Percentiles rank a stretch among this genome's conserved stretches.
Evolutionary conservation across 129 eudicot genomes (phyloP).

Genomic region (Pulicaria dysenterica): DNA sequence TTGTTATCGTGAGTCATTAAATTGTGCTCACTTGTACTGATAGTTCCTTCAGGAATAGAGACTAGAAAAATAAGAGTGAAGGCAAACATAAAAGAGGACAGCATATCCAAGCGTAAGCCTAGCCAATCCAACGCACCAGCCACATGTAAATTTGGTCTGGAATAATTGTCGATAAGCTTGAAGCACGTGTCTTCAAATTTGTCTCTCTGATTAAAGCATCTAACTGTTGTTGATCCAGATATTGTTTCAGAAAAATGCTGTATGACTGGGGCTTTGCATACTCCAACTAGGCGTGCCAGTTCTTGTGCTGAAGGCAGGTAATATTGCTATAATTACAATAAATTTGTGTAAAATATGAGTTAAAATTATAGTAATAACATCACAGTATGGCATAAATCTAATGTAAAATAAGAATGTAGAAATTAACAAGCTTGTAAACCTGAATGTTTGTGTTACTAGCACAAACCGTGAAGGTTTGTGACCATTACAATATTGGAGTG

Average conservation of each 20-base stretch:
- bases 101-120: conserved; percentile 66
- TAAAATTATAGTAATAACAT: not conserved
- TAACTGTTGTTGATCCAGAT: conserved; percentile 75
- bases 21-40: conserved; percentile 56
- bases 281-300: conserved; percentile 74
- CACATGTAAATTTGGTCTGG: conserved; percentile 73
- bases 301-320: conserved; percentile 87
- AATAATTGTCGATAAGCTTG: conserved; percentile 61
- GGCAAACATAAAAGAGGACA: conserved; percentile 59
- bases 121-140: conserved; percentile 80
- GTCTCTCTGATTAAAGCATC: conserved; percentile 73
- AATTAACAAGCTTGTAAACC: no score
- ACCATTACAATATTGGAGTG: no score
- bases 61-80: conserved; percentile 67
- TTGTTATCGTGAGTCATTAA: not conserved
- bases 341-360: not conserved
- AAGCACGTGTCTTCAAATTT: conserved; percentile 61
- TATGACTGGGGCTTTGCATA: conserved; percentile 84
- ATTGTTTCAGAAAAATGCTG: conserved; percentile 94
- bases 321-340: conserved; percentile 50
- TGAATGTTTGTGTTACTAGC: no score
- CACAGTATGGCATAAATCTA: not conserved
- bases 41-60: conserved; percentile 62
- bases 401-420: no score
- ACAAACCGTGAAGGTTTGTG: no score